A percentile compares a stretch with the other conserved stretches of the same genome.
Conservation (phyloP, 2,329 filamentous ascomycete species). For the Talaromyces pinophilus region DNA sequence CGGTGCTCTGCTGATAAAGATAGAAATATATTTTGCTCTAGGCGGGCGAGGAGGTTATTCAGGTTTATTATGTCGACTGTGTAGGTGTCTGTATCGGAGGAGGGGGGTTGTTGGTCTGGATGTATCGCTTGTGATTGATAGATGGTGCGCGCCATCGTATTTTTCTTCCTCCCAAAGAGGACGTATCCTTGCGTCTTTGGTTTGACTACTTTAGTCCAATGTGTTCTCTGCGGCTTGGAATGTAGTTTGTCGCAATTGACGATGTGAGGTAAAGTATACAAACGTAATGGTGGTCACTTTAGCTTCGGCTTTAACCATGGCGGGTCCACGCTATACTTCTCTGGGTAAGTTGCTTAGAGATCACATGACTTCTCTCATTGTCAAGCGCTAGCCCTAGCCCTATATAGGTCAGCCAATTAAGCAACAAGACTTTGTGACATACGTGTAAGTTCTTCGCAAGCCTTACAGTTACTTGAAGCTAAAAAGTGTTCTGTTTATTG, state of each 20-base stretch:
- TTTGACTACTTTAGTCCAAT: not conserved
- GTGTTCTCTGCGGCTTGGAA: not conserved
- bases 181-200: not conserved
- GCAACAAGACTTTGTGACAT: not conserved
- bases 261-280: not conserved
- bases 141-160: slow-evolving; percentile 1
- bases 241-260: not conserved
- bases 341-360: not conserved
- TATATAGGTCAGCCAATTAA: not conserved
- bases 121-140: not conserved
- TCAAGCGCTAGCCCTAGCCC: not conserved
- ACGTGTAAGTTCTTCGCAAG: not conserved
- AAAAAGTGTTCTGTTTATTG: not conserved
- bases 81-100: slow-evolving; percentile 8
- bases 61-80: slow-evolving; percentile 35
- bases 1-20: slow-evolving; percentile 42
- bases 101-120: not conserved
- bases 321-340: not conserved
- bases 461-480: not conserved
- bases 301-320: slow-evolving; percentile 1
- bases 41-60: slow-evolving; percentile 45
- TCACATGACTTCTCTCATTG: not conserved
- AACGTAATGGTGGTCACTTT: slow-evolving; percentile 9
- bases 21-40: slow-evolving; percentile 46
- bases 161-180: not conserved